phyloP scores from a whole-genome alignment of 768 basidiomycete genomes.

The Trametes cinnabarina region DNA sequence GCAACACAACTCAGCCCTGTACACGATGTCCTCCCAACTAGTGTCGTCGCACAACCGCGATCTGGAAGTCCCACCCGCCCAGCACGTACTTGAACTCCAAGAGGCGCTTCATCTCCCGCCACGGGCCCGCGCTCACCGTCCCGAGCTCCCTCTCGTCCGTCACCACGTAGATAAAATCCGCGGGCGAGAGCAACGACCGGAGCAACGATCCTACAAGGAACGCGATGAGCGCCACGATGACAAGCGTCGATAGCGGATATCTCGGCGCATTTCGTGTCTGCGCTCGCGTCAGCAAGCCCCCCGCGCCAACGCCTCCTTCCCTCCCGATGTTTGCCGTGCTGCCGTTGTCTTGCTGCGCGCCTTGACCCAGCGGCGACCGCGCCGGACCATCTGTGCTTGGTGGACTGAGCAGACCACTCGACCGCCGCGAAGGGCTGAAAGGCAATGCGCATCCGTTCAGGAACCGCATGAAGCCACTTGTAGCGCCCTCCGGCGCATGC shows the following conservation, averaged over 20 bases:
- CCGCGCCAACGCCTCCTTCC: conserved; percentile 1
- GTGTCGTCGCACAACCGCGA: conserved; percentile 79
- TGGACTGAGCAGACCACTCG: conserved; percentile 22
- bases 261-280: conserved; percentile 13
- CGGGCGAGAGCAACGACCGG: conserved; percentile 83
- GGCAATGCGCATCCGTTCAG: conserved; percentile 55
- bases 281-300: conserved; percentile 6
- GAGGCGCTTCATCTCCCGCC: conserved; percentile 84
- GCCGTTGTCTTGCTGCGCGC: conserved; percentile 5
- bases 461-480: conserved; percentile 55
- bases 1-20: not conserved
- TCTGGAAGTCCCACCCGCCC: conserved; percentile 86
- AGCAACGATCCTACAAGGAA: conserved; percentile 91
- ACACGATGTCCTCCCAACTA: conserved; percentile 25
- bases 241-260: conserved; percentile 53
- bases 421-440: conserved; percentile 38
- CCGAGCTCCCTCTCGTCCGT: conserved; percentile 54
- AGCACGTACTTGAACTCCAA: conserved; percentile 78
- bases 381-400: conserved; percentile 5
- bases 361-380: conserved; percentile 1
- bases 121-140: conserved; percentile 53
- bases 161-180: conserved; percentile 85
- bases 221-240: conserved; percentile 80
- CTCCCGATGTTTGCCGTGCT: not conserved
- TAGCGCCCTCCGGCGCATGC: conserved; percentile 25